Base-by-base conservation (phyloP, 108 stramenopile genomes). In the Aurantiochytrium sp. region DNA sequence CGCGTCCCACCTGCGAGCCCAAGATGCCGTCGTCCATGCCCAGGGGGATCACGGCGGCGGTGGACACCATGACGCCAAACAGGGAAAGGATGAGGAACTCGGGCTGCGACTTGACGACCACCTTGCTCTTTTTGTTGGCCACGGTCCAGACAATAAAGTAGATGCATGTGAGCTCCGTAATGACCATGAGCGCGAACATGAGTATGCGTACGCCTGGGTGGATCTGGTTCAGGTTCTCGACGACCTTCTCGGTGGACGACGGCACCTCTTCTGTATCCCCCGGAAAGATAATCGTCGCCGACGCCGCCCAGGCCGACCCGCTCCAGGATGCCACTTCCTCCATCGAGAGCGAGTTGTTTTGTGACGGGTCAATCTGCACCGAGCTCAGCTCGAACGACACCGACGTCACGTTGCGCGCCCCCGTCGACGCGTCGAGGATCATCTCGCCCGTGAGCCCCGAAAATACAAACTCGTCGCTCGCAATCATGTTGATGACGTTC, bases 41-140 rank as follows among this genome's bases (percentile, higher is more conserved):
- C 12, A 81, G 73, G 12, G 45, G 45, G 32, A 48, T 48, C 24
- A 81, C 45, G 6, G 73, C 39, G 30, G 73, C 39, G 39, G 73
- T 81, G 45, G 73, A 81, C 10, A 81, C 32, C 73, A 81, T 81
- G 21, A 81, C 73, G 30, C 73, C 73, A 81, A 81, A 6, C 42
- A 81, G 39, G 30, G 24, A 81, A 41, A 81, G 6, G 42, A 81
- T 24, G 1, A 81, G n/a, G 45, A 81, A 81, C 73, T 81, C 42
- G 30, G 73, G 73, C 73, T 81, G 73, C 1, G 73, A 81, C 73
- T 81, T 81, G 39, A 81, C 73, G 10, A 81, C 45, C 24, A 81
- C 42, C 3, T 42, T 12, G 27, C 45, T 48, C 45, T 41, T 81
- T 48, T 48, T 41, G 45, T 81, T 41, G 36, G 39, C 12, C 10